Base-by-base conservation (phyloP, 73 alveolate genomes). In the Blepharisma japonicum region DNA sequence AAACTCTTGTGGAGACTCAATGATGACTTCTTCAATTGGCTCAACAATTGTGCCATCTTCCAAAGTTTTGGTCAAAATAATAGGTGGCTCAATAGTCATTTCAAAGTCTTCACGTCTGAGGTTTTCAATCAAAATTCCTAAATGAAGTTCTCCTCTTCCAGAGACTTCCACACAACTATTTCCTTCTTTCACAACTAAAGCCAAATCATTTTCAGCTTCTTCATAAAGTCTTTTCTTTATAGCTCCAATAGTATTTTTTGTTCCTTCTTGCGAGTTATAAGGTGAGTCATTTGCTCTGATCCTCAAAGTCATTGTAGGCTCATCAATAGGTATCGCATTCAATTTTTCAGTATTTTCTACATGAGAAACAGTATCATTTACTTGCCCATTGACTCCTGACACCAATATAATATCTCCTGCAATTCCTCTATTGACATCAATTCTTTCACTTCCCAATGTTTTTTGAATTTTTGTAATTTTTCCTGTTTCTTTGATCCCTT, bases 21-120 rank as follows among this genome's bases (percentile, higher is more conserved):
- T 84, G 51, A 55, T 23, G 9, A 90, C 96, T 71, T 76, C 89
- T 77, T 92, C 98, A 47, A 83, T 84, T n/a, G 98, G 98, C 82
- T 92, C 98, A 6, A 81, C 76, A 27, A 77, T 14, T 27, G 56
- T 80, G n/a, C 87, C 87, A 32, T 82, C 85, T 7, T 83, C 85
- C 42, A 78, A 78, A 25, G 74, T 79, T 46, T 79, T 84, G 39
- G 89, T 77, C 87, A 87, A 82, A 38, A 87, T 88, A 61, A 89
- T 68, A 7, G 98, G 98, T 38, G 98, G 96, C 42, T 88, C 78
- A 32, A 87, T 92, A 21, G 91, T 77, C 87, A 92, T 51, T 71
- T 92, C 98, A 78, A 87, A 92, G n/a, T 95, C 98, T 77, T 92
- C 98, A 89, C 98, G 90, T 71, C 98, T 84, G 96, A 92, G 87